Evolutionary conservation across 2,329 filamentous ascomycete genomes (phyloP).

Genomic region (Ceratocystiopsis brevicomis): DNA sequence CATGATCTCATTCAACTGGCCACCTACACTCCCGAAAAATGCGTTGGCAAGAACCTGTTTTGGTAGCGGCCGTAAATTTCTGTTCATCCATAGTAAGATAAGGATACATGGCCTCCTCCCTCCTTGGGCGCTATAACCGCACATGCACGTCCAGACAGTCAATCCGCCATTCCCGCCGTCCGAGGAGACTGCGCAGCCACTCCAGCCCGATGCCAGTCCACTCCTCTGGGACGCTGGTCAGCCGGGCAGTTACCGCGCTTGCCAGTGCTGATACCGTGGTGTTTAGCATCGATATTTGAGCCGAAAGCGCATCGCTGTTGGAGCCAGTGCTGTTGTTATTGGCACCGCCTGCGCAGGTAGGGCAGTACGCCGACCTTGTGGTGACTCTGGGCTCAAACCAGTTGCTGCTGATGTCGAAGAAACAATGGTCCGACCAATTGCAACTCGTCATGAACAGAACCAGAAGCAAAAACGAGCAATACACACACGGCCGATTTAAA

Average conservation of each 20-base stretch:
- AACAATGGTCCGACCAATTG: slow-evolving; percentile 75
- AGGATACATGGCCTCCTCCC: too few species aligned
- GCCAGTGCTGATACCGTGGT: slow-evolving; percentile 51
- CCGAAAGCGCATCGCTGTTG: too few species aligned
- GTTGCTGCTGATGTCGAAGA: slow-evolving; percentile 81
- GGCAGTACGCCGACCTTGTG: slow-evolving; percentile 10
- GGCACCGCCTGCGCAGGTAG: too few species aligned
- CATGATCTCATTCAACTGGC: too few species aligned
- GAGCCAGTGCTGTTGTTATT: too few species aligned
- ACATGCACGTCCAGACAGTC: slow-evolving; percentile 83
- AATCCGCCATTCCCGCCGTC: slow-evolving; percentile 72
- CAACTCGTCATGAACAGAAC: slow-evolving; percentile 51
- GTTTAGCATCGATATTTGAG: slow-evolving; percentile 35
- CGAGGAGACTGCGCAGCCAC: slow-evolving; percentile 68
- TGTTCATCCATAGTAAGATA: too few species aligned
- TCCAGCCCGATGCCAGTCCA: slow-evolving; percentile 66
- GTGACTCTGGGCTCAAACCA: slow-evolving; percentile 71
- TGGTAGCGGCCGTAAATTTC: too few species aligned
- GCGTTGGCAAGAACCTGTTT: too few species aligned
- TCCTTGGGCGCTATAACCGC: slow-evolving; percentile 31
- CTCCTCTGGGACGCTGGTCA: slow-evolving; percentile 35
- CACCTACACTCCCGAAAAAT: too few species aligned
- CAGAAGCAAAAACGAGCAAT: slow-evolving; percentile 88
- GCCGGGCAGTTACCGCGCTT: slow-evolving; percentile 45
- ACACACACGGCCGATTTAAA: slow-evolving; percentile 89